Evolutionary conservation across 1,284 basidiomycete genomes (phyloP).

Genomic region (Leccinum holopus): DNA sequence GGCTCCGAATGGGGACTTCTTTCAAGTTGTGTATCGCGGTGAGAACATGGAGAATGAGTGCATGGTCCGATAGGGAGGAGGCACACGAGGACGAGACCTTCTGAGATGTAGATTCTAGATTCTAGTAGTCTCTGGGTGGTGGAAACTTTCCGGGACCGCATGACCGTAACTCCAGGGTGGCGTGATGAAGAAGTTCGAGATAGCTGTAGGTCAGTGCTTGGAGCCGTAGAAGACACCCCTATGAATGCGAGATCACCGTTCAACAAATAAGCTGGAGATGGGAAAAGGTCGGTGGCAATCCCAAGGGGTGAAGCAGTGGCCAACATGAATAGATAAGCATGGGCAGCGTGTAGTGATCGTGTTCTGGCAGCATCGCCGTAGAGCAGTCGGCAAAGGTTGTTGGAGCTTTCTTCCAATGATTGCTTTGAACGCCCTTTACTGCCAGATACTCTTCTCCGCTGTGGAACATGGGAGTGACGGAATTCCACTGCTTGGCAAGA

Average conservation of each 20-base stretch:
- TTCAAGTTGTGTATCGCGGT: conserved; percentile 55
- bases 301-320: conserved; percentile 68
- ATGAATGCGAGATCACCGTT: conserved; percentile 35
- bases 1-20: conserved; percentile 67
- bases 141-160: conserved; percentile 56
- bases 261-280: conserved; percentile 42
- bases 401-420: no score
- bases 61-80: conserved; percentile 74
- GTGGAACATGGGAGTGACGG: conserved; percentile 38
- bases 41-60: conserved; percentile 71
- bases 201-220: conserved; percentile 33
- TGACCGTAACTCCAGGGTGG: conserved; percentile 46
- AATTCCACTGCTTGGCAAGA: conserved; percentile 18
- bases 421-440: no score
- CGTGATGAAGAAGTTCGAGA: conserved; percentile 42
- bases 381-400: no score
- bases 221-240: conserved; percentile 40
- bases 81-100: conserved; percentile 46
- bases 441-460: conserved; percentile 68
- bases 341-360: conserved; percentile 74
- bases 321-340: conserved; percentile 78
- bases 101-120: conserved; percentile 44
- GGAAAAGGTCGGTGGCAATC: conserved; percentile 38
- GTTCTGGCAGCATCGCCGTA: conserved; percentile 53
- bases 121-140: conserved; percentile 53